phyloP scores from a whole-genome alignment of 257 asterid species.

The Nicotiana noctiflora region DNA sequence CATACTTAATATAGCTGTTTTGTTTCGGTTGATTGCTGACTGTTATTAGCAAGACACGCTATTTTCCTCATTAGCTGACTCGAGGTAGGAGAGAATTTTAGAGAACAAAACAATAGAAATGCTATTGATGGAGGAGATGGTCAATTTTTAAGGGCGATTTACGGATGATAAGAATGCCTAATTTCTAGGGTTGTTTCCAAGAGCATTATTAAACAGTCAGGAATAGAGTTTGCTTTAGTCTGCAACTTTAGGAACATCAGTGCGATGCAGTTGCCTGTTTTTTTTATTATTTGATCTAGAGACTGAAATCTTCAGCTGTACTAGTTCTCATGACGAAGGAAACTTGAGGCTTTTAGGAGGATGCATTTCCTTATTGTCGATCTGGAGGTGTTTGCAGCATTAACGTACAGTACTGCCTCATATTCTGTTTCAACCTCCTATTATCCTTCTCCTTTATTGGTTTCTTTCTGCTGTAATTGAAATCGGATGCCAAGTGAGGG shows the following conservation, averaged over 20 bases:
- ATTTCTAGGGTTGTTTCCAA: neutral
- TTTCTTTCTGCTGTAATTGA: neutral
- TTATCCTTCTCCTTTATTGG: neutral
- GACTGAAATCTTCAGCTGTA: neutral
- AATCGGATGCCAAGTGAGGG: neutral
- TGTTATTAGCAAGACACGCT: neutral
- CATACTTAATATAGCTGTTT: neutral
- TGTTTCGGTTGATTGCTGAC: neutral
- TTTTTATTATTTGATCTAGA: neutral
- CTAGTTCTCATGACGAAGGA: neutral
- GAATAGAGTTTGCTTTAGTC: neutral
- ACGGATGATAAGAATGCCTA: neutral
- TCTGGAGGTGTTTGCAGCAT: neutral
- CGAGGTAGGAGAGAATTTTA: neutral
- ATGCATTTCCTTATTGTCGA: neutral
- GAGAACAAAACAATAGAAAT: no score
- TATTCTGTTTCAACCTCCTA: neutral
- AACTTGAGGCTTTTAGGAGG: neutral
- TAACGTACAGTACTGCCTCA: neutral
- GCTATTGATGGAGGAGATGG: neutral
- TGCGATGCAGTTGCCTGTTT: neutral
- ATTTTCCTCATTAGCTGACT: neutral
- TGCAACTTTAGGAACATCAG: neutral
- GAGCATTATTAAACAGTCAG: no score
- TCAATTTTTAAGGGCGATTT: neutral